phyloP scores from a whole-genome alignment of 371 early-diverging fungal genomes.

The Conidiobolus incongruus region DNA sequence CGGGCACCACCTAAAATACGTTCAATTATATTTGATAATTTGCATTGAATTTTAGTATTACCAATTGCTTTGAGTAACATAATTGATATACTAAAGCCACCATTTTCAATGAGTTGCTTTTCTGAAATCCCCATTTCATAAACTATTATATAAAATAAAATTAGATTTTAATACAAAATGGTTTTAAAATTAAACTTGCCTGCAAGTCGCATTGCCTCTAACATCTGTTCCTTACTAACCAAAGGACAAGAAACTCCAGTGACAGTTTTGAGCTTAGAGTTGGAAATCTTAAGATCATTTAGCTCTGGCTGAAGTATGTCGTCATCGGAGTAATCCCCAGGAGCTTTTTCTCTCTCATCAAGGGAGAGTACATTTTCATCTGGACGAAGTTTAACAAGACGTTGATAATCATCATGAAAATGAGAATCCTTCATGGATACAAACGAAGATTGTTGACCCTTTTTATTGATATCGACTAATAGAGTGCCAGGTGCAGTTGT shows the following conservation, averaged over 20 bases:
- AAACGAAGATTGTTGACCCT: conserved; percentile 10
- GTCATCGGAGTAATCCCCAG: conserved; percentile 12
- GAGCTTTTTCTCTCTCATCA: conserved; percentile 19
- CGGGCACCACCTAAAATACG: conserved; percentile 25
- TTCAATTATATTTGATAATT: background rate
- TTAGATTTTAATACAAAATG: background rate
- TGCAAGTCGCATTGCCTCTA: conserved; percentile 25
- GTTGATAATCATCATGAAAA: too few relatives aligned
- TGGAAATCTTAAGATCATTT: conserved; percentile 12
- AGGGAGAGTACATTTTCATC: too few relatives aligned
- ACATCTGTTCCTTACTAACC: conserved; percentile 32
- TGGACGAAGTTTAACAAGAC: too few relatives aligned
- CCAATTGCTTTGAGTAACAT: conserved; percentile 36
- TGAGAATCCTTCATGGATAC: too few relatives aligned
- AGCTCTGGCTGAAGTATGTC: conserved; percentile 5
- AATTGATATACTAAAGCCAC: conserved; percentile 45
- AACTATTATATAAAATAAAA: conserved; percentile 6
- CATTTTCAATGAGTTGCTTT: conserved; percentile 56
- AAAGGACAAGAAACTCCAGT: conserved; percentile 22
- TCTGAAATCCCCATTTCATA: conserved; percentile 35
- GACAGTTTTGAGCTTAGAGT: conserved; percentile 15
- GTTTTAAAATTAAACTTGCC: conserved; percentile 9
- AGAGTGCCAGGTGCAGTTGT: conserved; percentile 40
- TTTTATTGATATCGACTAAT: conserved; percentile 13
- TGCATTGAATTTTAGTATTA: background rate